Base-by-base conservation (phyloP, 1,139 yeast species). In the Blastobotrys aristatus region DNA sequence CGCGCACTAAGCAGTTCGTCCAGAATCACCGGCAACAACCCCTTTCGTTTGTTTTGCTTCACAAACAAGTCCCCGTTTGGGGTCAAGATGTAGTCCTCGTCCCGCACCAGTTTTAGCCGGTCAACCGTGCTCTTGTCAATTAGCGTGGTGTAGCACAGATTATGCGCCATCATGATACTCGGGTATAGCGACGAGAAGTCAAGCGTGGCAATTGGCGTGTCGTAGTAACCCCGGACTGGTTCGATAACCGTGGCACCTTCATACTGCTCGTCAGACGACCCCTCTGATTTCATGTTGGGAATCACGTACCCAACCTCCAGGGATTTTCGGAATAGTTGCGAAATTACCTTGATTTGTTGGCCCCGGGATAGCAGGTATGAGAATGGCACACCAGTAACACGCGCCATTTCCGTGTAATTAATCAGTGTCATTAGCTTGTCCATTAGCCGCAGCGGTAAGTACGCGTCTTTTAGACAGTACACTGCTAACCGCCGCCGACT, bases 231-330 rank as follows among this genome's bases (percentile, higher is more conserved):
- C 64, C 97, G 78, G 13, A 74, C 75, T 1, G 99, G 99, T 63
- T 94, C 98, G 66, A 94, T 94, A 57, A 94, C 99, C 0, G 98
- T 94, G 3, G 98, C 99, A 69, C 99, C 99, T 67, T 94, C 98
- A 62, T 90, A 94, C 63, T 90, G 97, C 64, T 90, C 97, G 52
- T 80, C 84, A 10, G 74, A 63, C 51, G 82, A 79, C 2, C 94
- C 96, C 59, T 84, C 95, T 53, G 83, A 80, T 58, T 77, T 83
- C 80, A 90, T 74, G 62, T 92, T 92, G 0, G 99, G 99, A 37
- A 92, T 83, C 3, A 94, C 89, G 48, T 90, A 79, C 57, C 85
- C 87, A 55, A 85, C 83, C 57, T 87, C 80, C 32, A 88, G 71
- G 62, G 98, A 92, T 65, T 92, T 94, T 58, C 99, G 76, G 67